A percentile compares a stretch with the other conserved stretches of the same genome.
phyloP scores from a whole-genome alignment of 2,329 filamentous ascomycete species.

The Alternaria arbusti region DNA sequence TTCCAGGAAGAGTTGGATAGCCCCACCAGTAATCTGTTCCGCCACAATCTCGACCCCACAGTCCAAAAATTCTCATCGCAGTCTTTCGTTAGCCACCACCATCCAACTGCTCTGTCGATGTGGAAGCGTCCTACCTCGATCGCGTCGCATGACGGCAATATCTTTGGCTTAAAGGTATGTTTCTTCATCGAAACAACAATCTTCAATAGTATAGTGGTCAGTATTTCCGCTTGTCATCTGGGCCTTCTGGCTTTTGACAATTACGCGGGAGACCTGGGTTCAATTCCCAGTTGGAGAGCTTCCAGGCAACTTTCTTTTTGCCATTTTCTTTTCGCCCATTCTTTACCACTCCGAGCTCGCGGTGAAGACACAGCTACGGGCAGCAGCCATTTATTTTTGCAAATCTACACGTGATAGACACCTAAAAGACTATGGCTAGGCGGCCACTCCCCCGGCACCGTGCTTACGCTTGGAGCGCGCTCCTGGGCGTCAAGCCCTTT shows the following conservation, averaged over 20 bases:
- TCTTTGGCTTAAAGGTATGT: rapidly evolving
- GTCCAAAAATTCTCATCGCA: neutral
- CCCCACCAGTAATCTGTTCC: neutral
- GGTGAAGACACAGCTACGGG: neutral
- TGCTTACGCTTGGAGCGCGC: neutral
- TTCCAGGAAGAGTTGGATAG: neutral
- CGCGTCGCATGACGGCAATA: neutral
- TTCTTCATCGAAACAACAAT: neutral
- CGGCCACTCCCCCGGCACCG: neutral
- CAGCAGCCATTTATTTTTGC: neutral
- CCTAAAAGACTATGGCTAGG: neutral
- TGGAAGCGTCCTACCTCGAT: rapidly evolving
- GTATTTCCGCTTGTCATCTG: conserved; percentile 1
- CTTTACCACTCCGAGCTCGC: too few species aligned
- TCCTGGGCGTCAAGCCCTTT: neutral
- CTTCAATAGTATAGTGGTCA: conserved; percentile 5
- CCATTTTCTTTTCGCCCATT: neutral
- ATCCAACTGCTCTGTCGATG: rapidly evolving
- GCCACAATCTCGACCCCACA: neutral
- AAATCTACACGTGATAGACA: neutral
- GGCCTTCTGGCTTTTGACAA: neutral
- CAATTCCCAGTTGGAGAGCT: conserved; percentile 1
- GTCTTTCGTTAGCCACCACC: neutral
- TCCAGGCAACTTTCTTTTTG: neutral
- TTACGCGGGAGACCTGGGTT: neutral